Evolutionary conservation across 2,329 filamentous ascomycete genomes (phyloP).

Genomic region (Microcyclospora tardicrescens): DNA sequence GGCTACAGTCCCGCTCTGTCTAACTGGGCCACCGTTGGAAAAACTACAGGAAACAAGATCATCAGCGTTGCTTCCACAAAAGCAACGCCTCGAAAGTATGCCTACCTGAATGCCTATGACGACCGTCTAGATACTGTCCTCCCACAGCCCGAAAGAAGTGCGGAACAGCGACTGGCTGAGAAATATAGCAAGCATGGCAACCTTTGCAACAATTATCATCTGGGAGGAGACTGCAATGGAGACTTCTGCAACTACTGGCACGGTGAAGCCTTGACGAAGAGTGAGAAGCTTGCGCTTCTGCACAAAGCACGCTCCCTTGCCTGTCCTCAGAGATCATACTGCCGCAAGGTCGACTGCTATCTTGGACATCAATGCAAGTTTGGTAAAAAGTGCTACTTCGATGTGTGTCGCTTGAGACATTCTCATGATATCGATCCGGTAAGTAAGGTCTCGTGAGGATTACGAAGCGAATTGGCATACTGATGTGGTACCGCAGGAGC

Average conservation of each 20-base stretch:
- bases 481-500: conserved; percentile 8
- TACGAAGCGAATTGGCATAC: background rate
- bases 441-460: conserved; percentile 2
- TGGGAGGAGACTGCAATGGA: conserved; percentile 26
- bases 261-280: conserved; percentile 25
- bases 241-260: conserved; percentile 32
- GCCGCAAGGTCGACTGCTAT: conserved; percentile 30
- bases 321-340: conserved; percentile 25
- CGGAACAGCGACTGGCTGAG: conserved; percentile 16
- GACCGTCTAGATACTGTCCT: conserved; percentile 31
- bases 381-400: conserved; percentile 22
- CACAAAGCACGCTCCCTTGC: conserved; percentile 29
- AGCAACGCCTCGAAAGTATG: conserved; percentile 19
- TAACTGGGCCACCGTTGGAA: conserved; percentile 32
- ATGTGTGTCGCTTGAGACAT: conserved; percentile 27
- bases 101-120: conserved; percentile 30
- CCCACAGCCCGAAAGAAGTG: conserved; percentile 16
- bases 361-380: conserved; percentile 30
- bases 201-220: conserved; percentile 26
- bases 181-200: conserved; percentile 20
- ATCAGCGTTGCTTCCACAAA: conserved; percentile 27
- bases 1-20: conserved; percentile 6
- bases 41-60: conserved; percentile 23
- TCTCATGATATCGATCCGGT: conserved; percentile 30
- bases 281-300: conserved; percentile 28